These are phyloP conservation scores for Chytriomyces sp. DNA, from an alignment of 192 early-diverging fungal genomes.

Conservation along the genomic window DNA sequence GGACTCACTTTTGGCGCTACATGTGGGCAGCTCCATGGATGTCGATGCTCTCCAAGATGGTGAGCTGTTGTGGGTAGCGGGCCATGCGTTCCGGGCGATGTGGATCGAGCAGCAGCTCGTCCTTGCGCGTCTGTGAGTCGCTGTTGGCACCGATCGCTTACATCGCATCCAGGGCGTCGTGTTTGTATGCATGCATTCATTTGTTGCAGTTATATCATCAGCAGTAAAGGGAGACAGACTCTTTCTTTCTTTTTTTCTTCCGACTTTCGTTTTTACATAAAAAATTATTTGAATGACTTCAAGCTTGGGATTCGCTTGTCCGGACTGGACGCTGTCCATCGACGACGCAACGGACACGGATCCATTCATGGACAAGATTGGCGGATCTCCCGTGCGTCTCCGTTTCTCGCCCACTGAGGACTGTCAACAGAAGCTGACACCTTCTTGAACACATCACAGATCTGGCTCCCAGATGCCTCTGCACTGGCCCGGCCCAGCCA, in stretches of 20 bases:
- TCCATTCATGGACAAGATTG: constrained; percentile 34
- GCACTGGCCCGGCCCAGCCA: neutral
- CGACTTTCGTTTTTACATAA: too few species aligned
- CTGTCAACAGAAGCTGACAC: neutral
- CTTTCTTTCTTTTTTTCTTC: constrained; percentile 13
- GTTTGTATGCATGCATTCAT: too few species aligned
- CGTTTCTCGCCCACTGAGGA: neutral
- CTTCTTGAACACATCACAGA: neutral
- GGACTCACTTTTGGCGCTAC: neutral
- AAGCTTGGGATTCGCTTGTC: constrained; percentile 1
- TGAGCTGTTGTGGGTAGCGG: neutral
- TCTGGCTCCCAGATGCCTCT: constrained; percentile 14
- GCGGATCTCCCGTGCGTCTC: constrained; percentile 23
- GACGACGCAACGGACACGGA: constrained; percentile 6
- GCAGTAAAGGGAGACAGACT: neutral
- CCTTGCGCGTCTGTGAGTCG: neutral
- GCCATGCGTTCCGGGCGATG: neutral
- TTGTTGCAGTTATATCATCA: neutral
- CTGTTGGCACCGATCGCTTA: neutral
- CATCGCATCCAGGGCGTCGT: too few species aligned
- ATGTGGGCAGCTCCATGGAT: neutral
- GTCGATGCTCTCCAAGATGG: neutral
- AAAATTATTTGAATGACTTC: neutral
- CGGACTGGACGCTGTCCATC: constrained; percentile 11
- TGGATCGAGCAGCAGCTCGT: neutral